Conservation (phyloP, 495 filamentous ascomycete genomes). For the Beverwykella pulmonaria region DNA sequence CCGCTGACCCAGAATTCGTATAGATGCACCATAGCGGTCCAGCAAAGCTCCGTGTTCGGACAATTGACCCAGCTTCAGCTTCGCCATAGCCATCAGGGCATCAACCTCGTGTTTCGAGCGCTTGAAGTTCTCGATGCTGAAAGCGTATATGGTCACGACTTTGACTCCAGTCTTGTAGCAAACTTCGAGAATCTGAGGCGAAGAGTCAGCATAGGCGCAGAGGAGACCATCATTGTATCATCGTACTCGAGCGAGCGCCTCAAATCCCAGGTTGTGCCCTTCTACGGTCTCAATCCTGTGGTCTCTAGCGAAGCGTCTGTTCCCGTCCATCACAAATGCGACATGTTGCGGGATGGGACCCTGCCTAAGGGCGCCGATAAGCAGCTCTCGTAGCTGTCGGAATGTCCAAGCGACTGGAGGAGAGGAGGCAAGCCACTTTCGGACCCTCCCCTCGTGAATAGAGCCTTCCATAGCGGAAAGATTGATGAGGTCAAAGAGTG, state of each 20-base stretch:
- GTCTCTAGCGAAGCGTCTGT: slow-evolving; percentile 82
- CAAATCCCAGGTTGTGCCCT: slow-evolving; percentile 95
- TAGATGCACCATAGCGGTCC: slow-evolving; percentile 86
- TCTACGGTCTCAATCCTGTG: slow-evolving; percentile 96
- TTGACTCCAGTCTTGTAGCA: slow-evolving; percentile 96
- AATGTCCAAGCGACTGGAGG: slow-evolving; percentile 86
- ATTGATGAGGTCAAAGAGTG: neutral
- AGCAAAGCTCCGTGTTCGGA: slow-evolving; percentile 90
- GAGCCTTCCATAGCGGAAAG: slow-evolving; percentile 32
- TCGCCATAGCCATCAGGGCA: slow-evolving; percentile 96
- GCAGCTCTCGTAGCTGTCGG: slow-evolving; percentile 69
- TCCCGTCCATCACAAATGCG: slow-evolving; percentile 98
- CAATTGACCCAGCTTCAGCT: slow-evolving; percentile 87
- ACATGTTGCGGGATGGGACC: slow-evolving; percentile 92
- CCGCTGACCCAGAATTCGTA: slow-evolving; percentile 79
- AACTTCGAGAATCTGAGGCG: slow-evolving; percentile 79
- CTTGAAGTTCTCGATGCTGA: slow-evolving; percentile 99
- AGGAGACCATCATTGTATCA: neutral
- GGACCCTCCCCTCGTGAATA: slow-evolving; percentile 67
- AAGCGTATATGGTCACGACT: slow-evolving; percentile 96
- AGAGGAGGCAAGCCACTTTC: slow-evolving; percentile 85
- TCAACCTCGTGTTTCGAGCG: slow-evolving; percentile 97
- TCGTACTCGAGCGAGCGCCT: slow-evolving; percentile 80
- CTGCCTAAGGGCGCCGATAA: slow-evolving; percentile 85
- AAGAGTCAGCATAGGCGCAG: neutral